phyloP scores from a whole-genome alignment of 148 eudicot genomes.

The Mesembryanthemum crystallinum region DNA sequence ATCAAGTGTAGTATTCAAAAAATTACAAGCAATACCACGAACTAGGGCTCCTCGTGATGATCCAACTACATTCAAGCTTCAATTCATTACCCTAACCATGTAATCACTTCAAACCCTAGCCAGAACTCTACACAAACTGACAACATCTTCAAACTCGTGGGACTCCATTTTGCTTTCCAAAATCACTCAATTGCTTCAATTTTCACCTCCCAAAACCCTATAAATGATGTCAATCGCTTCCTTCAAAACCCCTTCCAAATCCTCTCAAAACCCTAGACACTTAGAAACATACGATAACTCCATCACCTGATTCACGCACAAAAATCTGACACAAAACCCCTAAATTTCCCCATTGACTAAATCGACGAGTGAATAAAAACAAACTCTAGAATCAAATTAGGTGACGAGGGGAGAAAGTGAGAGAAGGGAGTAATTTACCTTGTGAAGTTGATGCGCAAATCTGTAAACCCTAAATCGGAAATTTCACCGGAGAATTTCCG shows the following conservation, averaged over 20 bases:
- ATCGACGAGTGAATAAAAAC: not conserved
- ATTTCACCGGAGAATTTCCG: not conserved
- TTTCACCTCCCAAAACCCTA: slow-evolving; percentile 4
- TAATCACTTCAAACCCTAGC: not conserved
- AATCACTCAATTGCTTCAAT: not conserved
- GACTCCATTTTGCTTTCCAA: too few relatives aligned
- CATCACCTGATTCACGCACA: not conserved
- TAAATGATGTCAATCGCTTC: not conserved
- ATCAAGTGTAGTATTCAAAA: not conserved
- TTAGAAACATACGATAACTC: not conserved
- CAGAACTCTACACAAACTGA: not conserved
- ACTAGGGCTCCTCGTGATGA: not conserved
- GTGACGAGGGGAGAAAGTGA: not conserved
- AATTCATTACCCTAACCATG: not conserved
- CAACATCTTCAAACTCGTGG: not conserved
- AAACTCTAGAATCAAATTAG: slow-evolving; percentile 14
- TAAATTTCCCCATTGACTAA: not conserved
- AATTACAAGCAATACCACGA: not conserved
- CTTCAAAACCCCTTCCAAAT: not conserved
- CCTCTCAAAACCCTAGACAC: not conserved
- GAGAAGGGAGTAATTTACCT: not conserved
- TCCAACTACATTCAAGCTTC: not conserved
- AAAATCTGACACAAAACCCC: not conserved
- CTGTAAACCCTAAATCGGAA: not conserved
- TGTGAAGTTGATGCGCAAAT: not conserved